phyloP scores from a whole-genome alignment of 176 grass and related monocot genomes.

The Zea luxurians region DNA sequence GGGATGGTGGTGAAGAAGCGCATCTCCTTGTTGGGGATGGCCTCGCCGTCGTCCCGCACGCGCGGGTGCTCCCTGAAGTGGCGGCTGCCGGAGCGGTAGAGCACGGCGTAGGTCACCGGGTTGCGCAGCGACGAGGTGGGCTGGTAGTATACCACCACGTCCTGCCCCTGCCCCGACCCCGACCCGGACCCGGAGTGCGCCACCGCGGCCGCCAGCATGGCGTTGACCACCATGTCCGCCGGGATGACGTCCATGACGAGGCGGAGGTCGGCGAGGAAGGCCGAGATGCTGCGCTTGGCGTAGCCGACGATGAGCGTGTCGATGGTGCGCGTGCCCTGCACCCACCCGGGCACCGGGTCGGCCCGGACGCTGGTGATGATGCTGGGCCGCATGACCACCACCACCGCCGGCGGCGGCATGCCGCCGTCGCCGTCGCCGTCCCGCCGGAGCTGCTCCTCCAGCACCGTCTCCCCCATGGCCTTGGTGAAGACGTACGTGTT shows the following conservation, averaged over 20 bases:
- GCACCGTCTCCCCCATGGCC: slow-evolving; percentile 79
- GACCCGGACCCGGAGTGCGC: slow-evolving; percentile 35
- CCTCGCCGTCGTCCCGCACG: slow-evolving; percentile 42
- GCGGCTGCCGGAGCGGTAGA: slow-evolving; percentile 40
- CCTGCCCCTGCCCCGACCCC: too few species aligned
- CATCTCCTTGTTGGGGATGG: slow-evolving; percentile 49
- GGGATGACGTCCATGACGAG: slow-evolving; percentile 70
- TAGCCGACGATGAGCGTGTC: slow-evolving; percentile 76
- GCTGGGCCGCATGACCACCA: slow-evolving; percentile 63
- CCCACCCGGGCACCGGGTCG: slow-evolving; percentile 84
- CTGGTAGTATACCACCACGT: slow-evolving; percentile 40
- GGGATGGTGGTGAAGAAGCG: slow-evolving; percentile 55
- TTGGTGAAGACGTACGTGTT: slow-evolving; percentile 87
- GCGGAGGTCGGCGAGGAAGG: slow-evolving; percentile 64
- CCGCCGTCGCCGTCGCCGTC: slow-evolving; percentile 5
- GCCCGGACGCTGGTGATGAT: slow-evolving; percentile 69
- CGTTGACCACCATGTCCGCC: slow-evolving; percentile 89
- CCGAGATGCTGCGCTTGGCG: slow-evolving; percentile 60
- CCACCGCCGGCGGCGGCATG: slow-evolving; percentile 36
- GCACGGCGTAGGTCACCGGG: slow-evolving; percentile 45
- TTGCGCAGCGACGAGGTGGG: slow-evolving; percentile 61
- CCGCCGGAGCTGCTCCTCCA: slow-evolving; percentile 28
- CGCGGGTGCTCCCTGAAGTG: slow-evolving; percentile 82
- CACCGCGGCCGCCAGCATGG: slow-evolving; percentile 61
- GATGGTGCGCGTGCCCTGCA: slow-evolving; percentile 75